Evolutionary conservation across 129 eudicot species (phyloP).

Genomic region (Artemisia annua): DNA sequence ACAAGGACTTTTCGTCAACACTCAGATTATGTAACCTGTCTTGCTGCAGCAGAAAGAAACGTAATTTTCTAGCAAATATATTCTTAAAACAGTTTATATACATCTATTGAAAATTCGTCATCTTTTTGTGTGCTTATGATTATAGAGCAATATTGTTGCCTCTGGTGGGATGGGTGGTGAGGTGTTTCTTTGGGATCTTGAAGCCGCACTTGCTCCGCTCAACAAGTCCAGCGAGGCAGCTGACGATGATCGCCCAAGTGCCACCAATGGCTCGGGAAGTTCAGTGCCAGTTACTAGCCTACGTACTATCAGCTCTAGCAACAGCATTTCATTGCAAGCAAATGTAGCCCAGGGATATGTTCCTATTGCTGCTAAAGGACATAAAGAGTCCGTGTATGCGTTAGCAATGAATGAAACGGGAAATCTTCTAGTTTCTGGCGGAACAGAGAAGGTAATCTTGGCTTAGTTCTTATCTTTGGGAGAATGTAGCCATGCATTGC

Average conservation of each 20-base stretch:
- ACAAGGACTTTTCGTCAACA: constrained; percentile 85
- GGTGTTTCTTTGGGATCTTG: constrained; percentile 93
- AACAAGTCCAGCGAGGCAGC: constrained; percentile 63
- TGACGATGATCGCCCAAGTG: constrained; percentile 68
- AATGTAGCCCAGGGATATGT: constrained; percentile 68
- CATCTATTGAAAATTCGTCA: neutral
- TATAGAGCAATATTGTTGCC: constrained; percentile 72
- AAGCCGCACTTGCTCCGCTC: constrained; percentile 86
- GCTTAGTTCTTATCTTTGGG: neutral
- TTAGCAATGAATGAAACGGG: constrained; percentile 92
- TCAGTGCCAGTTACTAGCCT: constrained; percentile 55
- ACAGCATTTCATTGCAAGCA: constrained; percentile 70
- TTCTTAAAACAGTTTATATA: constrained; percentile 5
- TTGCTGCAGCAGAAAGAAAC: constrained; percentile 86
- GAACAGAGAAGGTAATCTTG: constrained; percentile 81
- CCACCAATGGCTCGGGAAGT: constrained; percentile 58
- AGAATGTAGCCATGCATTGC: neutral
- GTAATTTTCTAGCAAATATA: constrained; percentile 37
- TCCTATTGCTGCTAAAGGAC: constrained; percentile 92
- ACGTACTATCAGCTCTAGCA: constrained; percentile 79
- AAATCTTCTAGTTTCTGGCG: constrained; percentile 97
- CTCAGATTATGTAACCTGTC: constrained; percentile 94
- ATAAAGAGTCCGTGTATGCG: constrained; percentile 97
- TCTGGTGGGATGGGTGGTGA: constrained; percentile 97
- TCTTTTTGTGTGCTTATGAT: constrained; percentile 21